Evolutionary conservation across 2,329 filamentous ascomycete species (phyloP).

Genomic region (Pseudogymnoascus sp.): DNA sequence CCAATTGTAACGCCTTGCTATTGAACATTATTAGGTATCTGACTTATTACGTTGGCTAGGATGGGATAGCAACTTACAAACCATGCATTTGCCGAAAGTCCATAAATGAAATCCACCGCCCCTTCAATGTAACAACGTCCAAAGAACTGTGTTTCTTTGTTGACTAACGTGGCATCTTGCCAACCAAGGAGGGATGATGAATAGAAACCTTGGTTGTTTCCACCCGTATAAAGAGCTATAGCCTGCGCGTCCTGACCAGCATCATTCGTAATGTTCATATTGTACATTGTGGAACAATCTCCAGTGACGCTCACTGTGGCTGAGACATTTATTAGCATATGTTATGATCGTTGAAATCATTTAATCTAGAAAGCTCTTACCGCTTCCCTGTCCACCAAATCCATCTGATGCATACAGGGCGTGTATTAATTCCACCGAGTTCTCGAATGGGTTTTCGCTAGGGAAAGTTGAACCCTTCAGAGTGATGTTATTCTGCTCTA

Average conservation of each 20-base stretch:
- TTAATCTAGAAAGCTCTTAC: neutral
- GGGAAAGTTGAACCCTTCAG: slow-evolving; percentile 40
- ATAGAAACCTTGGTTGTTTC: slow-evolving; percentile 43
- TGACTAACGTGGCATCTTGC: slow-evolving; percentile 43
- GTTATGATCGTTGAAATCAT: neutral
- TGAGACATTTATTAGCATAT: neutral
- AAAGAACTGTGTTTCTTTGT: slow-evolving; percentile 44
- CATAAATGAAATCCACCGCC: slow-evolving; percentile 49
- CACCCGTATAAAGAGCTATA: slow-evolving; percentile 40
- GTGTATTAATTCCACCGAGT: slow-evolving; percentile 37
- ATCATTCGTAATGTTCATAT: slow-evolving; percentile 43
- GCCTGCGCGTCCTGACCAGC: slow-evolving; percentile 33
- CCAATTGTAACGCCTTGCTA: slow-evolving; percentile 34
- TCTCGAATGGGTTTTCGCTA: slow-evolving; percentile 32
- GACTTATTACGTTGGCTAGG: neutral
- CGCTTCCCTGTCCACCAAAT: slow-evolving; percentile 17
- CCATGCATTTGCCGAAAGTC: slow-evolving; percentile 38
- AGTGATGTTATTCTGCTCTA: slow-evolving; percentile 34
- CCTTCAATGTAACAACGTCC: slow-evolving; percentile 46
- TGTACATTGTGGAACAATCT: slow-evolving; percentile 40
- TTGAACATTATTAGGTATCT: neutral
- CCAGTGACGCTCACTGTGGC: slow-evolving; percentile 9
- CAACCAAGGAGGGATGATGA: slow-evolving; percentile 42
- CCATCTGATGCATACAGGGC: slow-evolving; percentile 33
- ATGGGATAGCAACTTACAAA: slow-evolving; percentile 21